Base-by-base conservation (phyloP, 768 basidiomycete species). In the Lactifluus echinatus region DNA sequence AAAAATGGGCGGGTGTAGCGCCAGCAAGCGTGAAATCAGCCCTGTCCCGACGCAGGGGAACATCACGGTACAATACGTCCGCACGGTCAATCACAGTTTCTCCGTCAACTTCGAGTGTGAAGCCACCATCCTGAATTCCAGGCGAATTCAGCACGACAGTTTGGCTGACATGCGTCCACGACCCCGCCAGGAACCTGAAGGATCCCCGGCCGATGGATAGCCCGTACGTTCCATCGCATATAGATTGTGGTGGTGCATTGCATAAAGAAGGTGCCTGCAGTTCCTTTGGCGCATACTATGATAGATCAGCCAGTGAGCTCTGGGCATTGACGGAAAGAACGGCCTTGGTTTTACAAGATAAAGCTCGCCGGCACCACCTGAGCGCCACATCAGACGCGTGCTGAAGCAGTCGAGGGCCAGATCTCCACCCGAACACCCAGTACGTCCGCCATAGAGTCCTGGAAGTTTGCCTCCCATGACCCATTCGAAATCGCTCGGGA, bases 381-480 rank as follows among this genome's bases (percentile, higher is more conserved):
- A 65, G 37, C 87, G 75, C 85, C 87, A 93, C 92, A 94, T 93
- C 62, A 93, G 56, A 26, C 92, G 72, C 6, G 90, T 92, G 66
- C 87, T 89, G 66, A 89, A 94, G 64, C 92, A 94, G 43, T 78
- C 74, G 34, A 73, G 61, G 7, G 89, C 91, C n/a, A 76, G 75
- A 62, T 81, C 73, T 1, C 89, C 89, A 5, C 89, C 89, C 19
- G 87, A 88, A 66, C 88, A 90, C 7, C 71, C 77, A 3, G 66
- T 72, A 61, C 78, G 81, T 0, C 87, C 87, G 0, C 85, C 86
- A 64, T 83, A 90, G 4, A 93, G 60, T 0, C 92, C 93, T 0
- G 92, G 89, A 5, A 94, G 68, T 70, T 96, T 94, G 7, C 93
- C 93, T 4, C 80, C 92, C 52, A 79, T 74, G 17, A 90, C 89